A percentile compares a stretch with the other conserved stretches of the same genome.
Conservation (phyloP, 73 alveolate species). For the Tetrahymena malaccensis region DNA sequence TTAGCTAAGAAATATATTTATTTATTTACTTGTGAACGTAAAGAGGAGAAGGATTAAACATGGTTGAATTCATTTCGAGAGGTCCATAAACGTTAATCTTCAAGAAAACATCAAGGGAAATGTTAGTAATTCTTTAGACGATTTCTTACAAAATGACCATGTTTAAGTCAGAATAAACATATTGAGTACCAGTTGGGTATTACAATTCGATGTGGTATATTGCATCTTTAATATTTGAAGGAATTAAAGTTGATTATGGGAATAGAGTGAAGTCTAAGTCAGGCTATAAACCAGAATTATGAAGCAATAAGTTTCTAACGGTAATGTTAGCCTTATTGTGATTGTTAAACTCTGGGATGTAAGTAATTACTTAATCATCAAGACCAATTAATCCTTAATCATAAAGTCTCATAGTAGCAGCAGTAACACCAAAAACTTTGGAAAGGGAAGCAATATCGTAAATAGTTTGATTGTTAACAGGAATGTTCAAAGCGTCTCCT, state of each 20-base stretch:
- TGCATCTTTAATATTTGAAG: constrained; percentile 1
- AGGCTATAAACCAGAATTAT: constrained; percentile 33
- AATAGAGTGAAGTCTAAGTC: constrained; percentile 9
- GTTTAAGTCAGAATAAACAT: constrained; percentile 34
- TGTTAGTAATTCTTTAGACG: constrained; percentile 14
- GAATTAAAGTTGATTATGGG: constrained; percentile 6
- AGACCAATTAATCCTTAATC: constrained; percentile 19
- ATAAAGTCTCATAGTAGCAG: constrained; percentile 33
- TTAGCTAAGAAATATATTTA: not conserved
- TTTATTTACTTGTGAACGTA: not conserved
- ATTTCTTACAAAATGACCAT: constrained; percentile 37
- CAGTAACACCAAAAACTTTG: constrained; percentile 29
- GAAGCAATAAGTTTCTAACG: constrained; percentile 8
- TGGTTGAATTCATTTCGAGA: constrained; percentile 19
- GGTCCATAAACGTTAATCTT: constrained; percentile 13
- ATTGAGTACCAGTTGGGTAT: constrained; percentile 15
- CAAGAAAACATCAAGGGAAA: constrained; percentile 6
- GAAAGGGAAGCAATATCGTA: constrained; percentile 33
- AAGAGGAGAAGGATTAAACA: constrained; percentile 18
- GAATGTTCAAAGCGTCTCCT: constrained; percentile 16
- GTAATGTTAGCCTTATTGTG: not conserved
- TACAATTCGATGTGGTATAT: not conserved
- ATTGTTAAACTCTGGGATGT: constrained; percentile 24
- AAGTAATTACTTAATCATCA: constrained; percentile 8
- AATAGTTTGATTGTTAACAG: constrained; percentile 4